A percentile compares a stretch with the other conserved stretches of the same genome.
Conservation (phyloP, 352 stramenopile genomes). For the Phytophthora fragariae region DNA sequence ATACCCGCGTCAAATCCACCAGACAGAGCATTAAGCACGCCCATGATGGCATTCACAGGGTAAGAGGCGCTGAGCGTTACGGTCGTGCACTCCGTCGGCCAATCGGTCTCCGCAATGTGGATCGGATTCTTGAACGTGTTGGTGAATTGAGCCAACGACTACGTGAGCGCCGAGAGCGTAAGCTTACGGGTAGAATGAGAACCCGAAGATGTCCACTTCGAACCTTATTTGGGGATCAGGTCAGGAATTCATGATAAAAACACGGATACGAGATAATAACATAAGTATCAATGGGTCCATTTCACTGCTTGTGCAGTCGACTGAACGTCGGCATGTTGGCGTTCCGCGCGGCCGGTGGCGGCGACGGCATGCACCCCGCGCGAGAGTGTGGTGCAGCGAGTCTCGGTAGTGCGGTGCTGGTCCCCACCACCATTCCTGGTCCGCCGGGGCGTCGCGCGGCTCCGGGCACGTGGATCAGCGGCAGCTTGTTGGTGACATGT, state of each 20-base stretch:
- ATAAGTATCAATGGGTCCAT: too few species aligned
- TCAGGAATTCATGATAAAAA: too few species aligned
- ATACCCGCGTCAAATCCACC: slow-evolving; percentile 33
- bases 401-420: too few species aligned
- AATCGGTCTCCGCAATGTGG: slow-evolving; percentile 47
- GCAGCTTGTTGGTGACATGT: slow-evolving; percentile 31
- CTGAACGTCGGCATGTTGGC: too few species aligned
- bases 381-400: too few species aligned
- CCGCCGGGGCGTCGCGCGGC: slow-evolving; percentile 1
- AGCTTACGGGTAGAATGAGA: slow-evolving; percentile 53
- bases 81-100: slow-evolving; percentile 32
- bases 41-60: slow-evolving; percentile 28
- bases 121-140: slow-evolving; percentile 41
- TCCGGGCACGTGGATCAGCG: slow-evolving; percentile 14
- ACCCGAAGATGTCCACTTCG: slow-evolving; percentile 42
- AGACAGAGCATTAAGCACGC: slow-evolving; percentile 29
- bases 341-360: too few species aligned
- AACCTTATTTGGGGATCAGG: too few species aligned
- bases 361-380: too few species aligned
- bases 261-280: too few species aligned
- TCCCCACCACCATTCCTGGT: too few species aligned
- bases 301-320: too few species aligned
- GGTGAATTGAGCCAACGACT: slow-evolving; percentile 35
- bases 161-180: slow-evolving; percentile 40
- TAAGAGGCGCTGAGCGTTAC: slow-evolving; percentile 37